Base-by-base conservation (phyloP, 1,284 basidiomycete genomes). In the Ustilago trichophora region DNA sequence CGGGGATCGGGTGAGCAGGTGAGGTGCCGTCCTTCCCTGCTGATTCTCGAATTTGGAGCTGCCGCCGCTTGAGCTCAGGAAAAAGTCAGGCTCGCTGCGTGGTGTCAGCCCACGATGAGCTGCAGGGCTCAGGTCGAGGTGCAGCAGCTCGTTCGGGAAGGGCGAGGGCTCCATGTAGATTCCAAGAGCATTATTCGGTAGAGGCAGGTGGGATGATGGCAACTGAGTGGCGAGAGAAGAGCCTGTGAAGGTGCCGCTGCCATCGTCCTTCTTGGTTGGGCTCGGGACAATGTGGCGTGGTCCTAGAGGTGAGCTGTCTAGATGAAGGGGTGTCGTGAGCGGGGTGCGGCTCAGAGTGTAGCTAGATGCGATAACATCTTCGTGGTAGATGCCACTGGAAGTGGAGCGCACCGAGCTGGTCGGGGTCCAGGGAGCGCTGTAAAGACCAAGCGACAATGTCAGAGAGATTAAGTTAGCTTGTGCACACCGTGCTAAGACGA, bases 331-430 rank as follows among this genome's bases (percentile, higher is more conserved):
- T n/a, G 57, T 21, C n/a, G 18, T 19, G 40, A 53, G 22, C 21
- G 31, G 35, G 21, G 35, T 9, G 35, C 41, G 45, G 32, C 40
- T 45, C 16, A 26, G 33, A 1, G 27, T 18, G 31, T 32, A 32
- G 45, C 41, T 47, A 24, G 35, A 29, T 6, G 34, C 29, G 18
- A 37, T 25, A 34, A 35, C 19, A 5, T 56, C 40, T 3, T 26
- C 44, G n/a, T 34, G 37, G 4, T 38, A 27, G 13, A 27, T 15
- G 10, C 18, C 35, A 15, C 15, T 33, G 22, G 48, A 52, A 4
- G 60, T 64, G 25, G 53, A 56, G 16, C 60, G 60, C 0, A 64
- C 25, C 26, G 53, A 64, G 60, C 60, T 64, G 29, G 53, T 64
- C 3, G 60, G 60, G 15, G 60, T 57, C 52, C 49, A 43, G 9